A percentile compares a stretch with the other conserved stretches of the same genome.
Evolutionary conservation across 106 monocot genomes (phyloP).

Genomic region (Apostasia ramifera): DNA sequence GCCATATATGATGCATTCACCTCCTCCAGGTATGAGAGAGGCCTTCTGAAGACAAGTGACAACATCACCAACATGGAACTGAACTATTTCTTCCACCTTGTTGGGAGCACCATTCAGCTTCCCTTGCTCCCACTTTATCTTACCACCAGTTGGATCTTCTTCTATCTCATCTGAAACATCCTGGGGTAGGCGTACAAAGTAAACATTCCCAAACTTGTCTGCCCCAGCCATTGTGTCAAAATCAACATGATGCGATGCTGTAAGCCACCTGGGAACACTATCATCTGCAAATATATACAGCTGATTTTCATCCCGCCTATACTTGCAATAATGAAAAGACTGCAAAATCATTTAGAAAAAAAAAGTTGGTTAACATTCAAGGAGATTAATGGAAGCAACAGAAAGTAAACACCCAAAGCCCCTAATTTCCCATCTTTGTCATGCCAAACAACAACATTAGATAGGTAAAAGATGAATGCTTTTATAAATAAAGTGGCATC

Average conservation of each 20-base stretch:
- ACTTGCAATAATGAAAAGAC: slow-evolving; percentile 99
- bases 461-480: too few relatives aligned
- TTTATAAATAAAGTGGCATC: too few relatives aligned
- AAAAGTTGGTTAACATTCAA: slow-evolving; percentile 2
- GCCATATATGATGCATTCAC: slow-evolving; percentile 86
- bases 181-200: slow-evolving; percentile 83
- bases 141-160: slow-evolving; percentile 96
- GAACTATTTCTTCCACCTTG: slow-evolving; percentile 96
- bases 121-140: slow-evolving; percentile 97
- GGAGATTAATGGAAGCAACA: background rate
- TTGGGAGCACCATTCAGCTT: slow-evolving; percentile 96
- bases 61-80: slow-evolving; percentile 96
- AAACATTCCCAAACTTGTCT: slow-evolving; percentile 95
- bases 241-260: slow-evolving; percentile 84
- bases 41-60: slow-evolving; percentile 93
- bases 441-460: too few relatives aligned
- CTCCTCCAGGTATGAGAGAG: slow-evolving; percentile 88
- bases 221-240: slow-evolving; percentile 98
- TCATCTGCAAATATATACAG: slow-evolving; percentile 96
- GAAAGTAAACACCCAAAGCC: background rate
- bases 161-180: slow-evolving; percentile 97
- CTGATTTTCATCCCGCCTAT: slow-evolving; percentile 88
- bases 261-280: slow-evolving; percentile 87
- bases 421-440: background rate
- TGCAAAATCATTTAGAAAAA: slow-evolving; percentile 26